Base-by-base conservation (phyloP, 1,284 basidiomycete species). In the Retiboletus fuscus region DNA sequence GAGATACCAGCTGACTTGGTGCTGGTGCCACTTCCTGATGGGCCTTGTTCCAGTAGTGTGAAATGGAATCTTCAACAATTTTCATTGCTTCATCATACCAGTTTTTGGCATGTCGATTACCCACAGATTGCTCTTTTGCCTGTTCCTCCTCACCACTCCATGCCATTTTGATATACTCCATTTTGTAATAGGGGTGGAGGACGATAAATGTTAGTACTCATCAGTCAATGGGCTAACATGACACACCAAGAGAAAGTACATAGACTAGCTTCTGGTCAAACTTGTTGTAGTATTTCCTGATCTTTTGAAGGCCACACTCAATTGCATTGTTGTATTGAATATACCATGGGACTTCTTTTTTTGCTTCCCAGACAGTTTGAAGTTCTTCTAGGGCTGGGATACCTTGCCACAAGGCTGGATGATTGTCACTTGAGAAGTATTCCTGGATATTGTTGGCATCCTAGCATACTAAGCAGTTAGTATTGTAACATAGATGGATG, bases 401-500 rank as follows among this genome's bases (percentile, higher is more conserved):
- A 55, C n/a, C 51, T 55, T 28, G 18, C 51, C 51, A 55, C n/a
- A 55, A 55, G 51, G 51, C 28, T 26, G n/a, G n/a, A 55, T 55
- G 51, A 55, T 55, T 55, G 51, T 55, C 8, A 26, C 51, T 55
- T 16, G 8, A 55, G 51, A 55, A 28, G 51, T 55, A 55, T 55
- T 55, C 51, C 51, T 55, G 51, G 51, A 55, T 55, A 28, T 28
- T 55, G 26, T 55, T 55, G 26, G 51, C n/a, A 55, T 55, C 26
- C 53, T 55, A 55, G 53, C 53, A 55, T 26, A 55, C 26, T 55
- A 55, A 55, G 53, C n/a, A 28, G 53, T 55, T 49, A 49, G 24
- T 55, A 55, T 55, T 5, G 10, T 55, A 55, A 55, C 11, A 18
- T 55, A 55, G 53, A 55, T 55, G 53, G 53, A 55, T 55, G 53